Base-by-base conservation (phyloP, 2,329 filamentous ascomycete genomes). In the Aphanocladium album region DNA sequence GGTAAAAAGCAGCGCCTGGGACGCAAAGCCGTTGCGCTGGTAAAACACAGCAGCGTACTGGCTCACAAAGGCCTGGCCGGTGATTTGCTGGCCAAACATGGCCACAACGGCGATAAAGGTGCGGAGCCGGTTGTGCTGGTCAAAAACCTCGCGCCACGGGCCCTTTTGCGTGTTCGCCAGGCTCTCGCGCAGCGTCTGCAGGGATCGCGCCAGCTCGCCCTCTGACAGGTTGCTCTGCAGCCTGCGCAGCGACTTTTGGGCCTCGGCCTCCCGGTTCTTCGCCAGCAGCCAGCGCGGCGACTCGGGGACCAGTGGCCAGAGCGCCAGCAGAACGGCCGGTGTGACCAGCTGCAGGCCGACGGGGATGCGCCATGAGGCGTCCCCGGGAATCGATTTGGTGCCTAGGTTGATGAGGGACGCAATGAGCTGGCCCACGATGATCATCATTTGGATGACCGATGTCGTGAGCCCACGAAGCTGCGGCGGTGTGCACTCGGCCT, bases 251-350 rank as follows among this genome's bases (percentile, higher is more conserved):
- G 69, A 65, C 23, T 67, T 63, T 30, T 66, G 65, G 2, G 77
- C 77, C 8, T 73, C 72, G 2, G 72, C 69, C 12, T 68, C 60
- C 12, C 71, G 68, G 5, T 71, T 73, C 23, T 73, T 70, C 8
- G 75, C 69, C 2, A 78, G 70, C 5, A 78, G 71, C 73, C 75
- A 80, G 62, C 78, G 78, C 1, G 79, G 78, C 2, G 74, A 77
- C 64, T 81, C 79, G 0, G 78, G 77, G 3, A 77, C 70, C 47
- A 77, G 70, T 4, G 68, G 64, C 4, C 74, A 67, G 1, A 71
- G 67, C 0, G 69, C 57, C 3, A 79, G 61, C 1, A 79, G 67
- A 1, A 76, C 64, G 0, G 74, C 64, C 0, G 76, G 74, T 56
- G 73, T 77, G 3, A 76, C 55, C 66, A 77, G 76, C 68, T 80